Conservation (phyloP, 2,329 filamentous ascomycete species). For the Alternaria longipes region DNA sequence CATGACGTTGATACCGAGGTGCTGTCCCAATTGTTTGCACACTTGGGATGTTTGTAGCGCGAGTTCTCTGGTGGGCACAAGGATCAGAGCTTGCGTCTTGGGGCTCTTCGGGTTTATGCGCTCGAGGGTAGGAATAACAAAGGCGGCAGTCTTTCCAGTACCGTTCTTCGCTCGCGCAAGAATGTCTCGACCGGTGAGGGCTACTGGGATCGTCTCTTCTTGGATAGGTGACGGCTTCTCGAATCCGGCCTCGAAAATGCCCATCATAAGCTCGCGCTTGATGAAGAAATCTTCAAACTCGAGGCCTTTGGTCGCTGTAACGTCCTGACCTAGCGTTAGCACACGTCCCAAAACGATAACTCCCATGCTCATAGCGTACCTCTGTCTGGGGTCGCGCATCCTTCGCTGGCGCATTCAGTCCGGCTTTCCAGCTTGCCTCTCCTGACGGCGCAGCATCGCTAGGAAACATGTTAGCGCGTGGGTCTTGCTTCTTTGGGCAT, state of each 20-base stretch:
- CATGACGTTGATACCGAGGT: constrained; percentile 98
- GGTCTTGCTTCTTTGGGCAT: constrained; percentile 2
- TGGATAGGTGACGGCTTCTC: constrained; percentile 99
- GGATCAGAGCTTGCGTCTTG: constrained; percentile 95
- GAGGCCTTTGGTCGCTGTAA: constrained; percentile 95
- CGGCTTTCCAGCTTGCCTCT: constrained; percentile 77
- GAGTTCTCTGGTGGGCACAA: constrained; percentile 95
- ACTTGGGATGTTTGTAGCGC: constrained; percentile 99
- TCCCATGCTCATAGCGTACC: constrained; percentile 57
- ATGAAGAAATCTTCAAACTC: constrained; percentile 98
- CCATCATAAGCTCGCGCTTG: constrained; percentile 96
- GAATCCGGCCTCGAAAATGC: constrained; percentile 98
- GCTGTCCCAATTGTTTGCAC: constrained; percentile 97
- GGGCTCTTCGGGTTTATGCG: constrained; percentile 95
- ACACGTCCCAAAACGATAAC: neutral
- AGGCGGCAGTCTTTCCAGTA: constrained; percentile 97
- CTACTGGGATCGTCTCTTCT: constrained; percentile 98
- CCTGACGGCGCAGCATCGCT: constrained; percentile 59
- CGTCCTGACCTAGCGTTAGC: constrained; percentile 72
- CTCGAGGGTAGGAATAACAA: constrained; percentile 94
- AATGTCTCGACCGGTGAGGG: constrained; percentile 92
- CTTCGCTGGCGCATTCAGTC: constrained; percentile 74
- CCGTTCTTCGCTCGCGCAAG: constrained; percentile 97
- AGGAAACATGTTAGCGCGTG: constrained; percentile 29
- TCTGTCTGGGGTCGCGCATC: constrained; percentile 84